Conservation (phyloP, 73 alveolate genomes). For the Breviolum minutum region DNA sequence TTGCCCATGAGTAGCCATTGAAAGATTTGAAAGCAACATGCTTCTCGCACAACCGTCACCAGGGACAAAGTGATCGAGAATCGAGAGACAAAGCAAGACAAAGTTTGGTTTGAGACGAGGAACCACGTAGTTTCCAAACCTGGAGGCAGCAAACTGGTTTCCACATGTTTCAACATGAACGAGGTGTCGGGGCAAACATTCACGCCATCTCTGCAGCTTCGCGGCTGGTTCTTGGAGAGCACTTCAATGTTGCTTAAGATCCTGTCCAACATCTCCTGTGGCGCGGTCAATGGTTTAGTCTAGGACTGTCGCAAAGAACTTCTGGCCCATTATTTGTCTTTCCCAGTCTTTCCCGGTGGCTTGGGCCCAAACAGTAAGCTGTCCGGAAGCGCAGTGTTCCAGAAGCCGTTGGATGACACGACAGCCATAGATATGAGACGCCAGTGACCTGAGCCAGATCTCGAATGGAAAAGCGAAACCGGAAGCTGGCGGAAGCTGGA, state of each 20-base stretch:
- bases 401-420: constrained; percentile 98
- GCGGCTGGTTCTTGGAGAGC: constrained; percentile 72
- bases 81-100: too few relatives aligned
- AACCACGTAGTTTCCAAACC: constrained; percentile 96
- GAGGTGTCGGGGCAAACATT: not conserved
- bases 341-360: too few relatives aligned
- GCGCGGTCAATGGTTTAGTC: not conserved
- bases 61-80: not conserved
- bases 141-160: not conserved
- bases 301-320: not conserved
- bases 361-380: too few relatives aligned
- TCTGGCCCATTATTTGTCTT: too few relatives aligned
- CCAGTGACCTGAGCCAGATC: constrained; percentile 38
- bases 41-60: too few relatives aligned
- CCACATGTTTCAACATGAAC: not conserved
- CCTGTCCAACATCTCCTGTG: constrained; percentile 61
- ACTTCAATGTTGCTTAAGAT: constrained; percentile 21
- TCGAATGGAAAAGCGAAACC: too few relatives aligned
- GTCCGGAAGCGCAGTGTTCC: constrained; percentile 96
- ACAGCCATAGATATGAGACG: constrained; percentile 97
- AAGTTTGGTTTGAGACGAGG: not conserved
- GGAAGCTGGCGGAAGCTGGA: too few relatives aligned
- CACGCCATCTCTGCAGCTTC: not conserved
- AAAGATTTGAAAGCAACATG: not conserved
- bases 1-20: too few relatives aligned